These are phyloP conservation scores for Leccinum rimulosum DNA, from an alignment of 768 basidiomycete genomes.

Conservation along the genomic window DNA sequence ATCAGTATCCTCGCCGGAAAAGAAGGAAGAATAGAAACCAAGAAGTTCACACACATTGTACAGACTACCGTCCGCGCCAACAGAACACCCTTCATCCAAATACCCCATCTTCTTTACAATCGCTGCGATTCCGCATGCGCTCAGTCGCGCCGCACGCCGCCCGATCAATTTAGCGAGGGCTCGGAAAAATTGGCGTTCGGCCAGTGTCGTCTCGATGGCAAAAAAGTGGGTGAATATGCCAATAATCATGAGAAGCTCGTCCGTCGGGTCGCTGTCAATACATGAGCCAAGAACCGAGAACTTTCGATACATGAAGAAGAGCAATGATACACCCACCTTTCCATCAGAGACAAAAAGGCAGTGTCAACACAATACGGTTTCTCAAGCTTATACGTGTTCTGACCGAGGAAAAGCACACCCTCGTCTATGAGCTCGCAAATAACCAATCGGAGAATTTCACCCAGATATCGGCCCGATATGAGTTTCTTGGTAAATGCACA, in stretches of 20 bases:
- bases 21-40: not conserved
- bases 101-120: slow-evolving; percentile 95
- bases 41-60: slow-evolving; percentile 68
- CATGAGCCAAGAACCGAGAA: not conserved
- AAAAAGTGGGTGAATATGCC: slow-evolving; percentile 98
- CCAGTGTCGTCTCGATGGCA: slow-evolving; percentile 91
- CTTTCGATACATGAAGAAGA: too few relatives aligned
- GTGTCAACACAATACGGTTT: slow-evolving; percentile 92
- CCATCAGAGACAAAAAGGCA: slow-evolving; percentile 95
- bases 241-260: slow-evolving; percentile 94
- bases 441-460: slow-evolving; percentile 94
- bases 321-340: slow-evolving; percentile 51
- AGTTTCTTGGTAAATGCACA: slow-evolving; percentile 60
- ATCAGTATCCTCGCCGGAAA: not conserved
- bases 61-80: slow-evolving; percentile 92
- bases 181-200: slow-evolving; percentile 97
- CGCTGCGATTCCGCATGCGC: slow-evolving; percentile 94
- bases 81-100: slow-evolving; percentile 84
- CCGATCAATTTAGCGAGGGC: slow-evolving; percentile 89
- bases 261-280: slow-evolving; percentile 78
- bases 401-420: slow-evolving; percentile 95
- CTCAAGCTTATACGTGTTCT: slow-evolving; percentile 98
- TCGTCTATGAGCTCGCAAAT: slow-evolving; percentile 95
- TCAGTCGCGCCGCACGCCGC: slow-evolving; percentile 84
- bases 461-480: slow-evolving; percentile 93